Evolutionary conservation across 768 basidiomycete genomes (phyloP), one percentile per base, ranked within the genome.

Genomic region (Mycena belliarum): DNA sequence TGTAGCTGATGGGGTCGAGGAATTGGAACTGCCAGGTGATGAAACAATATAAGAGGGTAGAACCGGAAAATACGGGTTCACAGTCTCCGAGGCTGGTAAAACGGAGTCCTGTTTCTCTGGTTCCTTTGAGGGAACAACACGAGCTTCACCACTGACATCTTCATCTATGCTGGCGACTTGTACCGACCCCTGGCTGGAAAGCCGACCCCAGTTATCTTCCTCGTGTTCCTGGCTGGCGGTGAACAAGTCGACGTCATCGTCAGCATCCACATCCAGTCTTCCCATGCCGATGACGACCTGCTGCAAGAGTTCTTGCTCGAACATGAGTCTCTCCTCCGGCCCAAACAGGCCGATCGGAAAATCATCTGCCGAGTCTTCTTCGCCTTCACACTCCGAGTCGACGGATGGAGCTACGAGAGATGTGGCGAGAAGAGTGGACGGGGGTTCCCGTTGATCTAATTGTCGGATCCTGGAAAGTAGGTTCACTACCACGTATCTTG

Each of bases 201-300:
- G 63, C 44, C 52, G 52, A 52, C 2, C 9, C 61, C 63, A 33
- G 53, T 26, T 50, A 33, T 49, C 37, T 49, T 43, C 40, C 20
- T 46, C 35, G 48, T 62, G 24, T 52, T 52, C 63, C 29, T 63
- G 52, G 24, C 50, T 48, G 48, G 65, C 60, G 23, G 61, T 32
- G 25, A 73, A 68, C 18, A 63, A 43, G 52, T 75, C 72, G 23
- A 77, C 73, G 63, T 80, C 81, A 4, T 64, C 60, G 44, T 52
- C 69, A 65, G 59, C 72, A 62, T 60, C 60, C 16, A 65, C 69
- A 43, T 86, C 86, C 26, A 98, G 77, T 21, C 86, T 78, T 10
- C 92, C 92, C 79, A 98, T 90, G 28, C 93, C 95, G 50, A 97
- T 87, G 53, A 96, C 87, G 60, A 98, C 87, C 33, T 93, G 91